These are phyloP conservation scores for Candida awuae DNA, from an alignment of 805 yeast genomes.

Conservation along the genomic window DNA sequence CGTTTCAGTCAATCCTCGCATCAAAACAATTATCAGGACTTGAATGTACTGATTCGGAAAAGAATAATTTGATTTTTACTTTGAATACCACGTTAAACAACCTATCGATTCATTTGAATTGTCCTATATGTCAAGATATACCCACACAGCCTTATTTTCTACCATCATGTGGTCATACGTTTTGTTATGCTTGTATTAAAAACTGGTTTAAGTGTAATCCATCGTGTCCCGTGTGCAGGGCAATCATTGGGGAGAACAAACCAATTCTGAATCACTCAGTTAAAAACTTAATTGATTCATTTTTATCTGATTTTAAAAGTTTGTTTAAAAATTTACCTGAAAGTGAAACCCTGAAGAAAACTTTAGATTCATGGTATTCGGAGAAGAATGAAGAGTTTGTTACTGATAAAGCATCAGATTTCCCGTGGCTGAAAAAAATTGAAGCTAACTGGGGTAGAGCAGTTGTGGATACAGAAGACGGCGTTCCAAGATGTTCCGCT, in stretches of 20 bases:
- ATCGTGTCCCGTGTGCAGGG: constrained; percentile 66
- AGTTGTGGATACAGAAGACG: constrained; percentile 55
- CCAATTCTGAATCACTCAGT: constrained; percentile 50
- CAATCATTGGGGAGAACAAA: constrained; percentile 31
- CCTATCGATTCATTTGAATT: constrained; percentile 28
- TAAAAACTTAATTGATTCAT: constrained; percentile 36
- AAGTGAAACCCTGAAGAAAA: no score
- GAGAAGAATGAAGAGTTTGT: constrained; percentile 31
- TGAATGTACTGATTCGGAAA: no score
- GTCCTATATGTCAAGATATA: constrained; percentile 63
- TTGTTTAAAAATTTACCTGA: background rate
- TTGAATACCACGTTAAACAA: constrained; percentile 2
- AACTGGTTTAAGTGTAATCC: constrained; percentile 52
- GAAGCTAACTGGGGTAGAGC: constrained; percentile 45
- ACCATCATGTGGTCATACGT: constrained; percentile 65
- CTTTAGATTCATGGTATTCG: constrained; percentile 22
- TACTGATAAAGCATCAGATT: constrained; percentile 27
- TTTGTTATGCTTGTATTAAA: constrained; percentile 58
- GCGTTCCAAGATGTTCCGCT: constrained; percentile 64
- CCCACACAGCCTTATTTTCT: constrained; percentile 55
- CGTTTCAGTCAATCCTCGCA: no score
- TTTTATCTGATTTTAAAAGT: constrained; percentile 28
- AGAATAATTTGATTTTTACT: no score
- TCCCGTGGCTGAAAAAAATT: constrained; percentile 39
- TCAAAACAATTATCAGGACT: no score